Percentiles rank a stretch among this genome's conserved stretches.
phyloP scores from a whole-genome alignment of 345 rosid genomes.

The Melaleuca alternifolia region DNA sequence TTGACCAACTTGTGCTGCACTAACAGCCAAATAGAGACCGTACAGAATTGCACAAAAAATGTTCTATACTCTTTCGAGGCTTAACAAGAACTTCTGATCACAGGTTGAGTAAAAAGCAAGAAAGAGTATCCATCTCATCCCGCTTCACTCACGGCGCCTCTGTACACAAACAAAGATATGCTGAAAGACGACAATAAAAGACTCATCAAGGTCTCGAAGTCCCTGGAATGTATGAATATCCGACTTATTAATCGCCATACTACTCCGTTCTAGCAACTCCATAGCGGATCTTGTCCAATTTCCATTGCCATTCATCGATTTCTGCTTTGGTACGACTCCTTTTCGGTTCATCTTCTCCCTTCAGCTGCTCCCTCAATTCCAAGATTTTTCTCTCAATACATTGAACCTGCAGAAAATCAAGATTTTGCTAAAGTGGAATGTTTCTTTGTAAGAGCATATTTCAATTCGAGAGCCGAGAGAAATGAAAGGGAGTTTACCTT shows the following conservation, averaged over 20 bases:
- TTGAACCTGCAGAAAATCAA: slow-evolving; percentile 16
- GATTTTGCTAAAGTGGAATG: neutral
- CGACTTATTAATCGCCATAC: accelerated
- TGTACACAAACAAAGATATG: neutral
- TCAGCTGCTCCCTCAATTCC: neutral
- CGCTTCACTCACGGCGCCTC: accelerated
- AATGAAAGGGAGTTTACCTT: slow-evolving; percentile 22
- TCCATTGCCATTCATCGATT: slow-evolving; percentile 9
- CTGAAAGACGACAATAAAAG: neutral
- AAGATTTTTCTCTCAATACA: slow-evolving; percentile 20
- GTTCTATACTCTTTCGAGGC: accelerated
- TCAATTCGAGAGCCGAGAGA: neutral
- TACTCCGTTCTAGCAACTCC: neutral
- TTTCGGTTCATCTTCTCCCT: slow-evolving; percentile 5
- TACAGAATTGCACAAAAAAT: neutral
- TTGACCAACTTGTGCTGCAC: neutral
- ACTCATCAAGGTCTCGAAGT: neutral
- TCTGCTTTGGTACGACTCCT: slow-evolving; percentile 15
- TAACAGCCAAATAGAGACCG: neutral
- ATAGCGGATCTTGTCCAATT: slow-evolving; percentile 9
- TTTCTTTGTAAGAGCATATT: neutral
- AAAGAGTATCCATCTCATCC: neutral
- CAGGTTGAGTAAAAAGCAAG: neutral
- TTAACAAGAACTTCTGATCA: neutral
- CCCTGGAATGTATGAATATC: neutral